A percentile compares a stretch with the other conserved stretches of the same genome.
Evolutionary conservation across 2,329 filamentous ascomycete genomes (phyloP).

Genomic region (Talaromyces sp.): DNA sequence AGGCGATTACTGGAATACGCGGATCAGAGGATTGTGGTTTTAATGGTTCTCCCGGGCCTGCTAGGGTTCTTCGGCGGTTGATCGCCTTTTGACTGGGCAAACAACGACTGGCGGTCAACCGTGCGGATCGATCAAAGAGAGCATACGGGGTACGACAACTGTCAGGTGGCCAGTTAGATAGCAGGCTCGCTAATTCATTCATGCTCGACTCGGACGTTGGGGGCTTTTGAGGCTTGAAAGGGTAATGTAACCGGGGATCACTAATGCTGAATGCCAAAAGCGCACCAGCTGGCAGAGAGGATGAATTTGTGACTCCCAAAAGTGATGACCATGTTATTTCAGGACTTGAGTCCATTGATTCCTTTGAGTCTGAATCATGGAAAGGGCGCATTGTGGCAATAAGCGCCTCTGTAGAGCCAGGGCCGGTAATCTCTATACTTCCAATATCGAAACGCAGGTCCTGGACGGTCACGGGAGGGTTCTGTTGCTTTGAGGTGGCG

Average conservation of each 20-base stretch:
- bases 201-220: constrained; percentile 30
- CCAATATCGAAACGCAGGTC: constrained; percentile 68
- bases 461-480: constrained; percentile 56
- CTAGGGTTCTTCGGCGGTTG: constrained; percentile 66
- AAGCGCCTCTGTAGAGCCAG: constrained; percentile 73
- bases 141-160: constrained; percentile 39
- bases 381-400: constrained; percentile 59
- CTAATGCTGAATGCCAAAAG: constrained; percentile 67
- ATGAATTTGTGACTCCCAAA: constrained; percentile 57
- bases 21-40: constrained; percentile 59
- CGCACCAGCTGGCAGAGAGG: constrained; percentile 63
- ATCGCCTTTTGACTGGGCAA: constrained; percentile 73
- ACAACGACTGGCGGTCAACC: constrained; percentile 60
- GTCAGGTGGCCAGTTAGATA: constrained; percentile 66
- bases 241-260: constrained; percentile 77
- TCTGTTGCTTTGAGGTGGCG: constrained; percentile 54
- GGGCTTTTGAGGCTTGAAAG: constrained; percentile 54
- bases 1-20: constrained; percentile 68
- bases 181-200: constrained; percentile 50
- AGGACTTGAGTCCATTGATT: constrained; percentile 22
- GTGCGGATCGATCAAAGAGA: constrained; percentile 64
- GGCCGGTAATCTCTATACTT: constrained; percentile 65
- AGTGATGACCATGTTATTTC: constrained; percentile 38
- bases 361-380: constrained; percentile 14
- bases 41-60: constrained; percentile 59